These are phyloP conservation scores for Haplosporangium gracile DNA, from an alignment of 192 early-diverging fungal species.

Conservation along the genomic window DNA sequence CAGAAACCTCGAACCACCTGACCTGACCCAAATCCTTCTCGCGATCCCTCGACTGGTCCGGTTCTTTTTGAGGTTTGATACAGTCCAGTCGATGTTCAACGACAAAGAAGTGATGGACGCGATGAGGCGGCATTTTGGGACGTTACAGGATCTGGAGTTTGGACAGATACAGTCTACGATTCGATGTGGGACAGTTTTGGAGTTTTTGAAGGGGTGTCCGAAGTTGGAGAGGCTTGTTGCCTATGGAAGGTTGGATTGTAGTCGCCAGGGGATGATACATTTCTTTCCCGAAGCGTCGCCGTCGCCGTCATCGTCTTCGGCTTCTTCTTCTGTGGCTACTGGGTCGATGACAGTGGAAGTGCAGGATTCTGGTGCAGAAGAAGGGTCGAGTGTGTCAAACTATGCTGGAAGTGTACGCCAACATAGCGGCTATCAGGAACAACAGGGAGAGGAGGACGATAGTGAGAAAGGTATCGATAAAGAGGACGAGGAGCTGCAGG, in stretches of 20 bases:
- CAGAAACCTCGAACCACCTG: background rate
- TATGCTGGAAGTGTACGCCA: background rate
- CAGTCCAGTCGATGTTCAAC: slow-evolving; percentile 13
- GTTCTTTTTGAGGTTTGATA: slow-evolving; percentile 10
- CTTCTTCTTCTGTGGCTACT: background rate
- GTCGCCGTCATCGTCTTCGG: background rate
- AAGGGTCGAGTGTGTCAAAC: background rate
- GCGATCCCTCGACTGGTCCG: background rate
- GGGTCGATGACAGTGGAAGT: background rate
- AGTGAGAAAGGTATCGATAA: background rate
- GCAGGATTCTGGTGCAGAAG: background rate
- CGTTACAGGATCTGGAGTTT: slow-evolving; percentile 16
- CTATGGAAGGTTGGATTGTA: slow-evolving; percentile 18
- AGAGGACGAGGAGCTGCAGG: background rate
- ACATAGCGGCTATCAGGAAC: background rate
- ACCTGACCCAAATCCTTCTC: background rate
- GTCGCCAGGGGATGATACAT: background rate
- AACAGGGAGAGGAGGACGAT: background rate
- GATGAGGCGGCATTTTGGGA: slow-evolving; percentile 7
- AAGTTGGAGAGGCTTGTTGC: slow-evolving; percentile 12
- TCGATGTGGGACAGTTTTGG: slow-evolving; percentile 2
- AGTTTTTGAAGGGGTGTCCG: slow-evolving; percentile 11
- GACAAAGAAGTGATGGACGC: slow-evolving; percentile 14
- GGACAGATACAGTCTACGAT: slow-evolving; percentile 3
- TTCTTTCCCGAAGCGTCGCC: background rate